Evolutionary conservation across 371 early-diverging fungal genomes (phyloP).

Genomic region (Blakeslea trispora): DNA sequence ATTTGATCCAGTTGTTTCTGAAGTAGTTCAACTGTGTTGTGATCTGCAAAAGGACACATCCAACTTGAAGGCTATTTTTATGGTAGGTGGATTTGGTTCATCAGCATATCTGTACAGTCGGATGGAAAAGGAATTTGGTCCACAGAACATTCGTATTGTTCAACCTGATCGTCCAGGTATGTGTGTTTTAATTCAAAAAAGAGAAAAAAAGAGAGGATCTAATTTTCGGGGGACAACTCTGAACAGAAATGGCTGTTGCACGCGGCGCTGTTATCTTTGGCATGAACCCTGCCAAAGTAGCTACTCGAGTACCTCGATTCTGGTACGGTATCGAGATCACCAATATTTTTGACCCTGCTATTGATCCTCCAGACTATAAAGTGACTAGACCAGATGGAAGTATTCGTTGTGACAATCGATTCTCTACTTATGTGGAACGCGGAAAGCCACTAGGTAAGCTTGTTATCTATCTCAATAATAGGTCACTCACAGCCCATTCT

Average conservation of each 20-base stretch:
- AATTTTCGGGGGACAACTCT: too few relatives aligned
- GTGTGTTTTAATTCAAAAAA: neutral
- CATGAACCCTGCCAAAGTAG: constrained; percentile 42
- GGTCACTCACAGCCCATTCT: neutral
- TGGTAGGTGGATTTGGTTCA: constrained; percentile 55
- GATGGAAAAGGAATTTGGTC: constrained; percentile 37
- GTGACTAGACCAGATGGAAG: constrained; percentile 43
- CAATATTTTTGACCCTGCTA: constrained; percentile 36
- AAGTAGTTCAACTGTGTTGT: constrained; percentile 34
- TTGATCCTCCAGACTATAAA: constrained; percentile 49
- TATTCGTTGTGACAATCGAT: constrained; percentile 48
- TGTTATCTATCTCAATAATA: too few relatives aligned
- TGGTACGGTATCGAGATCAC: constrained; percentile 57
- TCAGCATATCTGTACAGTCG: constrained; percentile 45
- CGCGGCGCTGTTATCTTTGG: constrained; percentile 53
- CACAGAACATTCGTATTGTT: constrained; percentile 28
- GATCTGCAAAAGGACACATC: constrained; percentile 35
- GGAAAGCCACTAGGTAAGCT: constrained; percentile 47
- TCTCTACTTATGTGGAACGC: constrained; percentile 44
- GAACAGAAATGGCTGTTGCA: constrained; percentile 45
- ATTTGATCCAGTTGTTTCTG: constrained; percentile 45
- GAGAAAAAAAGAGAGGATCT: too few relatives aligned
- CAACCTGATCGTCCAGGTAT: constrained; percentile 47
- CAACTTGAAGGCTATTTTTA: constrained; percentile 47
- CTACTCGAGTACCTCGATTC: constrained; percentile 44